A percentile compares a stretch with the other conserved stretches of the same genome.
phyloP scores from a whole-genome alignment of 768 basidiomycete species.

The Russula olivacea region DNA sequence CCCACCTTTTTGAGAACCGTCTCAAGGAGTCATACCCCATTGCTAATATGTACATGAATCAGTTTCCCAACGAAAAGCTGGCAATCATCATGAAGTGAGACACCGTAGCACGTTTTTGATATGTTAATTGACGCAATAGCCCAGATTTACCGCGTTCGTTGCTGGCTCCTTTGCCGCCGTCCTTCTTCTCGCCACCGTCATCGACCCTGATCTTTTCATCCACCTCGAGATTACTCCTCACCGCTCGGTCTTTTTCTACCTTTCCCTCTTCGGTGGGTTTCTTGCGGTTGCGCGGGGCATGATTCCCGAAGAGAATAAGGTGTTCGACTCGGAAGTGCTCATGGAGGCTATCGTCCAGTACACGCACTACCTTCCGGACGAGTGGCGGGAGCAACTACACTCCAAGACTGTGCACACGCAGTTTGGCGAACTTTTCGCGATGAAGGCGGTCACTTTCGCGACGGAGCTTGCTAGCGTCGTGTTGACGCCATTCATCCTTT shows the following conservation, averaged over 20 bases:
- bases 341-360: slow-evolving; percentile 90
- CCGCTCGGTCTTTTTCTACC: slow-evolving; percentile 89
- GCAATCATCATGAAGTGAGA: slow-evolving; percentile 83
- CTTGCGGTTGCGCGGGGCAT: slow-evolving; percentile 89
- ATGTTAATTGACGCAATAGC: neutral
- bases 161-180: slow-evolving; percentile 97
- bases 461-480: slow-evolving; percentile 89
- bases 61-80: slow-evolving; percentile 94
- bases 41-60: slow-evolving; percentile 93
- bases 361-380: slow-evolving; percentile 93
- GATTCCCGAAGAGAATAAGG: slow-evolving; percentile 90
- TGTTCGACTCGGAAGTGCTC: slow-evolving; percentile 89
- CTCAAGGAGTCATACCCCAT: slow-evolving; percentile 84
- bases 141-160: slow-evolving; percentile 91
- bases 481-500: slow-evolving; percentile 89
- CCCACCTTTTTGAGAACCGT: slow-evolving; percentile 83
- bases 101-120: neutral
- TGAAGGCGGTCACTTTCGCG: slow-evolving; percentile 83
- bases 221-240: slow-evolving; percentile 94
- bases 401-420: slow-evolving; percentile 88
- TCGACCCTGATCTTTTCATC: slow-evolving; percentile 90
- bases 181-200: slow-evolving; percentile 80
- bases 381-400: slow-evolving; percentile 87
- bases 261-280: slow-evolving; percentile 80
- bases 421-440: slow-evolving; percentile 88